Conservation (phyloP, 257 asterid genomes). For the Gentiana macrophylla region DNA sequence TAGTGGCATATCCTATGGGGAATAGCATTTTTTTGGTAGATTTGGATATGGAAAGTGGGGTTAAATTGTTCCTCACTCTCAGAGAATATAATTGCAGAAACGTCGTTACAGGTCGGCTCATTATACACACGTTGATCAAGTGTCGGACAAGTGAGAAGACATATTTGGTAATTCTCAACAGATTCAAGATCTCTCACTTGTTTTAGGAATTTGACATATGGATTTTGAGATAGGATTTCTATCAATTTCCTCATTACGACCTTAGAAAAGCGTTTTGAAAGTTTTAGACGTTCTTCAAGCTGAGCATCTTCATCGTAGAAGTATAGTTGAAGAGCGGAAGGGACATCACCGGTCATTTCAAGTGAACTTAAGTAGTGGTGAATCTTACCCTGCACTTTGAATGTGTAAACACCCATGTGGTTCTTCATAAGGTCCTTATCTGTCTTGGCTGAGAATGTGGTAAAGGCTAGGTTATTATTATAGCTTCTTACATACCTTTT, state of each 20-base stretch:
- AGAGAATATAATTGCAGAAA: background rate
- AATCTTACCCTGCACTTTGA: background rate
- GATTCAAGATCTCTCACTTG: background rate
- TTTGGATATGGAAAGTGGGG: background rate
- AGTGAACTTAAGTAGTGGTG: background rate
- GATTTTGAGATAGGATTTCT: background rate
- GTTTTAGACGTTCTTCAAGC: background rate
- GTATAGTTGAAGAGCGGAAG: background rate
- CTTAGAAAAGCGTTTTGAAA: background rate
- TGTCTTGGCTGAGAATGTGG: no score
- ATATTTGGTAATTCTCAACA: background rate
- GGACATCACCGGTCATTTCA: background rate
- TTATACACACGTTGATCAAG: background rate
- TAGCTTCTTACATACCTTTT: no score
- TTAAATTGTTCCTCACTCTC: background rate
- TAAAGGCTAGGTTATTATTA: no score
- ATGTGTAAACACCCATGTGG: no score
- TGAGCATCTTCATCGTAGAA: background rate
- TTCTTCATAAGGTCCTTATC: no score
- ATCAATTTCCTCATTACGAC: background rate
- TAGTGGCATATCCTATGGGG: background rate
- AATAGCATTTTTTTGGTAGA: background rate
- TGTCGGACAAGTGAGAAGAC: background rate
- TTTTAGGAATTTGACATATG: background rate
- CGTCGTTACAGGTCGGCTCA: background rate